Base-by-base conservation (phyloP, 139 green algal genomes). In the Penium margaritaceum region DNA sequence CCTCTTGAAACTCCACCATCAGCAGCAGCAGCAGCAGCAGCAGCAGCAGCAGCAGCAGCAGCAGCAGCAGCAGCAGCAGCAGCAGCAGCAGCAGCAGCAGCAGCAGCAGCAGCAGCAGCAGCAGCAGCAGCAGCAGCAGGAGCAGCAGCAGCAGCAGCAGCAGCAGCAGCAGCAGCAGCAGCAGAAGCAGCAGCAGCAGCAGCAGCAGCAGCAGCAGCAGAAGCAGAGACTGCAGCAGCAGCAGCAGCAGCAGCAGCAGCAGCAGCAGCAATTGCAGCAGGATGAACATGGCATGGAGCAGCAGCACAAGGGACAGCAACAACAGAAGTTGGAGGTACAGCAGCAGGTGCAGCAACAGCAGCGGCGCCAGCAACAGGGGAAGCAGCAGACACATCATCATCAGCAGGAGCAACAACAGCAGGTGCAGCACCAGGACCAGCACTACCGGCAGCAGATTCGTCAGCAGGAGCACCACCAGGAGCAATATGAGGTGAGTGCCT, bases 21-120 rank as follows among this genome's bases (percentile, higher is more conserved):
- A 51, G 41, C 41, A 51, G 41, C 41, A 51, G 12, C 41, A 51
- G 41, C 41, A 51, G 12, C 41, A 51, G 41, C 41, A 51, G 12
- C 41, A 51, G 41, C 9, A 51, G 41, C 37, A 36, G 15, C 61
- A 68, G 12, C 37, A 54, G 36, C 61, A 54, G 15, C 37, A 54
- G 15, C 61, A 68, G 19, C 61, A 68, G 15, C 61, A 68, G 17
- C 37, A 68, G 15, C 14, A 60, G 51, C 51, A 60, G 15, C 51
- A 60, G 51, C 51, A 60, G 15, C 51, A 60, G 51, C 51, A 60
- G 15, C 61, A 35, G 5, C 61, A 68, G 61, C 37, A 36, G 5
- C 37, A 47, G 12, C 61, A 68, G 17, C 61, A 68, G 61, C 14
- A 54, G 37, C 61, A 47, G 37, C 61, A 54, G 37, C 61, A 54